Conservation (phyloP, 192 early-diverging fungal species). For the Tieghemiomyces parasiticus region DNA sequence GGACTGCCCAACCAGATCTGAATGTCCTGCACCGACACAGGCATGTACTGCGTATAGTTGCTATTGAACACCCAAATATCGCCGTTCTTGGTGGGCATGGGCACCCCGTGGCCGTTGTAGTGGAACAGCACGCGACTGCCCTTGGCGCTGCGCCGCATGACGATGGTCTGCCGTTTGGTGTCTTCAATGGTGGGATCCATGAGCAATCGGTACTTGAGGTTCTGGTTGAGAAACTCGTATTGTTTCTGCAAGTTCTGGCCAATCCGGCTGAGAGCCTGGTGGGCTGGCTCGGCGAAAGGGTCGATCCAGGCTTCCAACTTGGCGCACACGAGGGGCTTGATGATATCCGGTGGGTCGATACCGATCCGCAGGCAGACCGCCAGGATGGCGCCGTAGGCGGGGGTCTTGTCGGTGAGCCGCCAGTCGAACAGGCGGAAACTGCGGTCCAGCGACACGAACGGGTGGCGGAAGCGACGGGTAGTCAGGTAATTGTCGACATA, state of each 20-base stretch:
- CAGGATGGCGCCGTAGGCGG: slow-evolving; percentile 75
- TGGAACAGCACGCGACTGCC: slow-evolving; percentile 93
- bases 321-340: slow-evolving; percentile 74
- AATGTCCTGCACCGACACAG: slow-evolving; percentile 78
- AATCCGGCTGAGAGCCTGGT: slow-evolving; percentile 75
- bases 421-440: slow-evolving; percentile 36
- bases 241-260: slow-evolving; percentile 82
- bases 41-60: slow-evolving; percentile 96
- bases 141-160: slow-evolving; percentile 68
- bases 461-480: slow-evolving; percentile 10
- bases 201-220: slow-evolving; percentile 66
- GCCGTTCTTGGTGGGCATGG: slow-evolving; percentile 81
- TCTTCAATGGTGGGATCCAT: slow-evolving; percentile 90
- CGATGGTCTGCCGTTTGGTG: slow-evolving; percentile 74
- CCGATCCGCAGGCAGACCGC: slow-evolving; percentile 92
- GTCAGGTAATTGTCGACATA: slow-evolving; percentile 10
- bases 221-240: slow-evolving; percentile 79
- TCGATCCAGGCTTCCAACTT: slow-evolving; percentile 94
- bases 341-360: slow-evolving; percentile 86
- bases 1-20: slow-evolving; percentile 93
- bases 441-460: slow-evolving; percentile 7
- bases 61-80: slow-evolving; percentile 99
- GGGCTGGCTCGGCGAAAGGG: slow-evolving; percentile 57
- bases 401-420: slow-evolving; percentile 51
- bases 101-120: slow-evolving; percentile 98